Base-by-base conservation (phyloP, 2,329 filamentous ascomycete genomes). In the Colletotrichum eremochloae region DNA sequence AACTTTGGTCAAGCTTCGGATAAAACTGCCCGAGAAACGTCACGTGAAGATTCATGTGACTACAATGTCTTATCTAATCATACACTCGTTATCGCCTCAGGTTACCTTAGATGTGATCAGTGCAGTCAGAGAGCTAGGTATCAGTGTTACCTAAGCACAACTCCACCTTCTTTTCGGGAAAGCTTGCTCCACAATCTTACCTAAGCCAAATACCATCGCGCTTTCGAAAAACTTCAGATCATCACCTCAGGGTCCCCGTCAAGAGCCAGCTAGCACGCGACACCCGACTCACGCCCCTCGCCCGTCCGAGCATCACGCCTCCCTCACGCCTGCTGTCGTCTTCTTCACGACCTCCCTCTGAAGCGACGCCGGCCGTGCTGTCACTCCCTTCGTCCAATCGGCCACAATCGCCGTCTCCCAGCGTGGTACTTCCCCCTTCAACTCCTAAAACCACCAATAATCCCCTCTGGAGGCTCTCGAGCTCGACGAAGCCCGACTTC, bases 211-310 rank as follows among this genome's bases (percentile, higher is more conserved):
- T 69, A 56, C 48, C 60, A 61, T 68, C 40, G 44, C 38, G 33
- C 52, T 50, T 33, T 61, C 65, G 60, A 72, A 72, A 72, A 72
- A 72, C 69, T 72, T 72, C 69, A 65, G 63, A 72, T 64, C 63
- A 60, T 46, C 57, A 52, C 58, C 58, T 58, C 58, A 60, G 55
- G 42, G 66, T 55, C 67, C 48, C 57, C 33, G 31, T 57, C 31
- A 5, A 64, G 38, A 42, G 67, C 18, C 29, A 56, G 61, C 61
- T 48, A 56, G 63, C 60, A 69, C 53, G 33, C 67, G 67, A 64
- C 60, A 63, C 11, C 42, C 31, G 18, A 63, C 57, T 20, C 60
- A 33, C 55, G 9, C 50, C 31, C 29, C 48, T 36, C n/a, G 38
- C 46, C 46, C 38, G 44, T 48, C 55, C 55, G 31, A 60, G 57